A percentile compares a stretch with the other conserved stretches of the same genome.
Conservation (phyloP, 495 filamentous ascomycete species). For the Cercophora newfieldiana region DNA sequence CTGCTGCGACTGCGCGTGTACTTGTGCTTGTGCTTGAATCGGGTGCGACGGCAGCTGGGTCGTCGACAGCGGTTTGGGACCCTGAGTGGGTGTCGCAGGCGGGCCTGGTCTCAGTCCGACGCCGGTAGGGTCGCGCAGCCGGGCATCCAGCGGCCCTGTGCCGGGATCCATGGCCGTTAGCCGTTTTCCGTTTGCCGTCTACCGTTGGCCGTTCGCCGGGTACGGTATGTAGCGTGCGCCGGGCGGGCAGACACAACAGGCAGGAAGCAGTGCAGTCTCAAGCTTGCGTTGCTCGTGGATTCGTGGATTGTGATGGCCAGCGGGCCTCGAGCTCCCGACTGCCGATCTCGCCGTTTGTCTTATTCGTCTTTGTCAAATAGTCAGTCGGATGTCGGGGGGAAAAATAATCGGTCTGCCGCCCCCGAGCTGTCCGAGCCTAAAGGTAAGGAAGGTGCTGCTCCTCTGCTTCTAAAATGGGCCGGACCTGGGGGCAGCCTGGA, state of each 20-base stretch:
- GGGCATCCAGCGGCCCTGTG: constrained; percentile 23
- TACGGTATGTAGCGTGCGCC: not conserved
- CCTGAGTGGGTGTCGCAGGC: constrained; percentile 9
- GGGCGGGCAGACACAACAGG: not conserved
- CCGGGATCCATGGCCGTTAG: constrained; percentile 18
- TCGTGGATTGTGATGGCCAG: constrained; percentile 22
- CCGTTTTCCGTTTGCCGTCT: no score
- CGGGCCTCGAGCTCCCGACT: constrained; percentile 23
- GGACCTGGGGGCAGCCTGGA: not conserved
- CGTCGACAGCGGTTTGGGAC: not conserved
- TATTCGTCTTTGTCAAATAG: constrained; percentile 11
- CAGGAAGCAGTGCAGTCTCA: not conserved
- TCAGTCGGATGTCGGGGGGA: constrained; percentile 18
- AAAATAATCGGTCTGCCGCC: constrained; percentile 1
- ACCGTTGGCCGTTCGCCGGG: not conserved
- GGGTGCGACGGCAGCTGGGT: not conserved
- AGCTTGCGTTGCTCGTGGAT: not conserved
- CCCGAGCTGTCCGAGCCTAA: constrained; percentile 3
- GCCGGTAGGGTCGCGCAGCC: constrained; percentile 17
- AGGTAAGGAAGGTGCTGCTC: not conserved
- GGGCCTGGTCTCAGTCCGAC: constrained; percentile 8
- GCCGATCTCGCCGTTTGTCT: constrained; percentile 20
- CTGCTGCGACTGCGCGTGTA: constrained; percentile 7
- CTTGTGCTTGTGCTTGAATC: not conserved
- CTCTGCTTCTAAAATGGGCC: not conserved